Evolutionary conservation across 2,329 filamentous ascomycete species (phyloP), one percentile per base, ranked within the genome.

Genomic region (Paracamarosporium sp.): DNA sequence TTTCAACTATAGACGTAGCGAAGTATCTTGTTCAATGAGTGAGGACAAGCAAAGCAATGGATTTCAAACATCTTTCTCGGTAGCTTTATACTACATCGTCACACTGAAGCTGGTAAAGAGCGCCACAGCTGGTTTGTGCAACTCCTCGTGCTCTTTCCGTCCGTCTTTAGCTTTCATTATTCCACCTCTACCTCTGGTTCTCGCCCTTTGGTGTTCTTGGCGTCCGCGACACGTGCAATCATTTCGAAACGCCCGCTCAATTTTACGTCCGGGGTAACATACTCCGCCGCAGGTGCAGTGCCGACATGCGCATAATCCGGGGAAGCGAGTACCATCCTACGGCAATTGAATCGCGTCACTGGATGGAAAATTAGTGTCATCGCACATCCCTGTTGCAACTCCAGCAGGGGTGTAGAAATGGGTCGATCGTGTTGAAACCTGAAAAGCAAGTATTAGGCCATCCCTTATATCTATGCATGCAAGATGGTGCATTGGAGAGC

Each of bases 261-360:
- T 48, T 11, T 24, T 41, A 27, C 5, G 24, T 17, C 47, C 47
- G 33, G 47, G 31, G 24, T 38, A 27, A 36, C 12, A 17, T 15
- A 5, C 30, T 3, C 46, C 46, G 30, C 7, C 27, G 17, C 8
- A 28, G 28, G 13, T 7, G 13, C 33, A 38, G 4, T 40, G 22
- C 36, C 36, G 36, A 20, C 7, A 11, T 40, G 33, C 24, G 17
- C 24, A 38, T 24, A 50, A 50, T 50, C 47, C 11, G 47, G 47
- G 47, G 47, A 50, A 50, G 47, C 47, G 44, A 47, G 13, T 47
- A 47, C 44, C 44, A 6, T 13, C 17, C n/a, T 47, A 11, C 17
- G 41, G 38, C 43, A 25, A 20, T 9, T 5, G 12, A n/a, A n/a
- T 28, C 7, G 25, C 25, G 28, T 35, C 4, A 47, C 35, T 47